A percentile compares a stretch with the other conserved stretches of the same genome.
These are phyloP conservation scores for Solanum lycopersicoides DNA, from an alignment of 257 asterid species.

Conservation along the genomic window DNA sequence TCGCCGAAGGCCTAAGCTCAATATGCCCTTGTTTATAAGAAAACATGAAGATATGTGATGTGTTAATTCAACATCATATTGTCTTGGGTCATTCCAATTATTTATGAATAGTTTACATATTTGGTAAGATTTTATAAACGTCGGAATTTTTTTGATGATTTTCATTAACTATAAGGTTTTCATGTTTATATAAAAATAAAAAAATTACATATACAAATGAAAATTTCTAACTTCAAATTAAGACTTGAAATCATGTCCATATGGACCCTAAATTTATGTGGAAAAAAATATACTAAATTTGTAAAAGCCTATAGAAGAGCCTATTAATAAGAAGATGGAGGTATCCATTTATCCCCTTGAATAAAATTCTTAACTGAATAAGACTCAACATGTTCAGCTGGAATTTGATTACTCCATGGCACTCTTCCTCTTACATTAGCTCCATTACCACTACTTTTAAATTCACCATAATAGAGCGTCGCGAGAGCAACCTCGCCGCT, in stretches of 20 bases:
- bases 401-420: conserved; percentile 15
- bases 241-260: not conserved
- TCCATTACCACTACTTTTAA: conserved; percentile 1
- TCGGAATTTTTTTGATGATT: too few relatives aligned
- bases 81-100: not conserved
- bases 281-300: too few relatives aligned
- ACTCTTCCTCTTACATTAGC: not conserved
- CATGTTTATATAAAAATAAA: not conserved
- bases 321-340: not conserved
- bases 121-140: not conserved
- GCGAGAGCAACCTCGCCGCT: conserved; percentile 5
- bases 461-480: conserved; percentile 17
- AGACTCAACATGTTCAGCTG: conserved; percentile 5
- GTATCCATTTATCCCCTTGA: conserved; percentile 42
- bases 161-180: not conserved
- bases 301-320: not conserved
- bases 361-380: conserved; percentile 23
- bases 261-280: not conserved
- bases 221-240: not conserved
- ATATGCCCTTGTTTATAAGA: too few relatives aligned
- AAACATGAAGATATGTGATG: too few relatives aligned
- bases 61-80: too few relatives aligned
- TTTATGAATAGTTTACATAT: not conserved
- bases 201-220: too few relatives aligned
- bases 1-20: too few relatives aligned